phyloP scores from a whole-genome alignment of 176 grass and related monocot genomes.

The Raddia distichophylla region DNA sequence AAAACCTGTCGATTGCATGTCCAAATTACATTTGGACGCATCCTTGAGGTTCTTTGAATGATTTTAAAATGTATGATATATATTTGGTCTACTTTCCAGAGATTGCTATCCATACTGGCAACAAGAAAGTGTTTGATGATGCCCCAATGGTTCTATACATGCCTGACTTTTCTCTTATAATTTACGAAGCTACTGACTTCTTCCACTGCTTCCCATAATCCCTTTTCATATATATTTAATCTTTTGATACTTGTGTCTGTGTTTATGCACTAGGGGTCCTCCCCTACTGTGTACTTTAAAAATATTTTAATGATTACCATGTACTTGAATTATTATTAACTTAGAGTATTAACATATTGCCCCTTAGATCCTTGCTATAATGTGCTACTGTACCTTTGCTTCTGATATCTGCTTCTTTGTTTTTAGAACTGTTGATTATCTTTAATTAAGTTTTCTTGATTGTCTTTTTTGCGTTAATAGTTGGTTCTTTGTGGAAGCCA shows the following conservation, averaged over 20 bases:
- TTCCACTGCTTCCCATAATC: neutral
- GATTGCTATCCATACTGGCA: neutral
- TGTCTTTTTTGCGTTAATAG: neutral
- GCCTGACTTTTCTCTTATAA: neutral
- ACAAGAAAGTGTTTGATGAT: conserved; percentile 5
- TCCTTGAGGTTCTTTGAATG: neutral
- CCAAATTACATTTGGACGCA: conserved; percentile 1
- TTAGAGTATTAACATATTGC: neutral
- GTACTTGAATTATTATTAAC: neutral
- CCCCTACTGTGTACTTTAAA: neutral
- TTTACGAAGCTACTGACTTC: neutral
- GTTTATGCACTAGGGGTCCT: neutral
- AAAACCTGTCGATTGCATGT: neutral
- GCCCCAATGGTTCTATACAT: neutral
- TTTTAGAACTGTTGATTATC: neutral
- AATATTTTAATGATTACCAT: neutral
- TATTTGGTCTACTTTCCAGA: neutral
- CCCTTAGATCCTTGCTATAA: neutral
- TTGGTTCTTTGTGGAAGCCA: conserved; percentile 10
- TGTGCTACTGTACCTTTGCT: neutral
- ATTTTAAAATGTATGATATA: neutral
- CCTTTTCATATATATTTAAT: neutral
- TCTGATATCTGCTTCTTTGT: conserved; percentile 3
- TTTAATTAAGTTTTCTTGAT: neutral
- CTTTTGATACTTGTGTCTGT: neutral